Percentiles rank a stretch among this genome's conserved stretches.
These are phyloP conservation scores for Penicillium sp. DNA, from an alignment of 2,329 filamentous ascomycete species.

Conservation along the genomic window DNA sequence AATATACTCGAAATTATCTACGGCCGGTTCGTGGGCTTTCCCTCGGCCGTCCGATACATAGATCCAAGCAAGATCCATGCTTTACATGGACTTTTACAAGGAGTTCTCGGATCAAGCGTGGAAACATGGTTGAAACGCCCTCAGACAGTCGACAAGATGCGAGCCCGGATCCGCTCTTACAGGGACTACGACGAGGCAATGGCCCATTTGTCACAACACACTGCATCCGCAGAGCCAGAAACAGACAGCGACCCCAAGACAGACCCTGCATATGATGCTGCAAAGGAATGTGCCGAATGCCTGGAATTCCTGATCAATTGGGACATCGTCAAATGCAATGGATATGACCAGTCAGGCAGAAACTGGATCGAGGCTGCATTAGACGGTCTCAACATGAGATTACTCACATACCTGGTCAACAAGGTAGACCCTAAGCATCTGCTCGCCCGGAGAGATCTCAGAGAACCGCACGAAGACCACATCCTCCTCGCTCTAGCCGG, in stretches of 20 bases:
- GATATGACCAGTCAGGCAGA: conserved; percentile 4
- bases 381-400: neutral
- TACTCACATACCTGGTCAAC: neutral
- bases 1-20: neutral
- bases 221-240: neutral
- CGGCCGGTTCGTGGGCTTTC: conserved; percentile 1
- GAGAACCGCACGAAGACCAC: neutral
- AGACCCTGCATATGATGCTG: neutral
- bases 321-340: neutral
- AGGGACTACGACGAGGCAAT: neutral
- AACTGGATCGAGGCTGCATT: conserved; percentile 6
- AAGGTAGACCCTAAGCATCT: neutral
- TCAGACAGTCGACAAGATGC: neutral
- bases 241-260: neutral
- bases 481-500: neutral
- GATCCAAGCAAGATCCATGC: conserved; percentile 5
- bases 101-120: neutral
- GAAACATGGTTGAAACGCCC: neutral
- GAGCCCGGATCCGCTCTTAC: neutral
- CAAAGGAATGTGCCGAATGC: neutral
- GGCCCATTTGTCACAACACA: neutral
- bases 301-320: neutral
- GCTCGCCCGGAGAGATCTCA: neutral
- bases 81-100: neutral
- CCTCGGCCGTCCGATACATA: conserved; percentile 1